Evolutionary conservation across 306 rosid genomes (phyloP), one percentile per base, ranked within the genome.

Genomic region (Mucuna pruriens): DNA sequence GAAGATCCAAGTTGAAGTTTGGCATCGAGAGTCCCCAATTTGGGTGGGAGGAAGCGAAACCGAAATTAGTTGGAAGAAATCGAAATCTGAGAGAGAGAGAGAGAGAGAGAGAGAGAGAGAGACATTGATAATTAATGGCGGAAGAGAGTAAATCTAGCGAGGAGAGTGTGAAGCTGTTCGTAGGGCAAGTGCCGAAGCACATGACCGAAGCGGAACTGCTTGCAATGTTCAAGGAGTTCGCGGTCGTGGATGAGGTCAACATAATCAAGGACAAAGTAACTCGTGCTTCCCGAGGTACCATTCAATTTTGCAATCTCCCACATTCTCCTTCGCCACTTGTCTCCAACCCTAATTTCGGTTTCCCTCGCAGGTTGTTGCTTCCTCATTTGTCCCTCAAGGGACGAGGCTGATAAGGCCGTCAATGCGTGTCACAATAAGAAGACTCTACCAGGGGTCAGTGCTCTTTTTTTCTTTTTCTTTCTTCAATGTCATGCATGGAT

Each of bases 391-490:
- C 97, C 99, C 42, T 91, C 99, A 71, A 88, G 97, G 62, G 85
- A 93, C 23, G 99, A 95, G 79, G 99, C 99, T 6, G 99, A 95
- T 85, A 95, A 93, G 77, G 98, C 98, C 74, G 98, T 95, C 88
- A 85, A 87, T 95, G 97, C 97, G 15, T 95, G 98, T 86, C 98
- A 95, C 75, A 95, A 93, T 71, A 89, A 91, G 90, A 95, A 88
- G 83, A 93, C 99, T 7, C 67, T 95, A 29, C 94, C 98, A 7
- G 99, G 99, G 96, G 87, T 84, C 36, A 0, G 83, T 83, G 39
- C 23, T 67, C n/a, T 40, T n/a, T 3, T 67, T 3, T 29, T 20
- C 40, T 44, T 8, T 23, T 1, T 57, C 9, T 12, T 11, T 1
- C 0, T 19, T 31, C 19, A 48, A 52, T 61, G 72, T 46, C 19